These are phyloP conservation scores for Agaricus sinodeliciosus DNA, from an alignment of 768 basidiomycete species.

Conservation along the genomic window DNA sequence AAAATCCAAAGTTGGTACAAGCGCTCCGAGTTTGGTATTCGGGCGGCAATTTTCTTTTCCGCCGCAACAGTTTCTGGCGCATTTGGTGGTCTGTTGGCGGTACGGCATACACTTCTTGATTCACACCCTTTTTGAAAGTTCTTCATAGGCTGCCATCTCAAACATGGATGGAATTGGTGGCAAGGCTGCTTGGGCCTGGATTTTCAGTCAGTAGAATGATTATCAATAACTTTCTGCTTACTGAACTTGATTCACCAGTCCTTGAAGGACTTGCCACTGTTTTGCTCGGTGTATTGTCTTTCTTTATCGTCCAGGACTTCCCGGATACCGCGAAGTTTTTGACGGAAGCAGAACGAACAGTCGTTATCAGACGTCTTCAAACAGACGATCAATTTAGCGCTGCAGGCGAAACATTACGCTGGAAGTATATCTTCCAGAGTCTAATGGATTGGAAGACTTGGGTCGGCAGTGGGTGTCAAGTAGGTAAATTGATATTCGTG, in stretches of 20 bases:
- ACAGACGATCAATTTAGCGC: slow-evolving; percentile 66
- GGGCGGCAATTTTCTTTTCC: slow-evolving; percentile 64
- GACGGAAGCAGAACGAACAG: slow-evolving; percentile 59
- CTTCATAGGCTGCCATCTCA: slow-evolving; percentile 48
- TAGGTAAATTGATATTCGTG: not conserved
- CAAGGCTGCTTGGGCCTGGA: slow-evolving; percentile 65
- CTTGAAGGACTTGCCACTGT: slow-evolving; percentile 65
- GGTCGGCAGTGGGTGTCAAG: slow-evolving; percentile 34
- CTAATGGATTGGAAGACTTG: slow-evolving; percentile 73
- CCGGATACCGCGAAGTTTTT: slow-evolving; percentile 78
- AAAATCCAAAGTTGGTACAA: slow-evolving; percentile 40
- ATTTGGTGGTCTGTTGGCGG: slow-evolving; percentile 71
- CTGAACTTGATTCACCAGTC: slow-evolving; percentile 22
- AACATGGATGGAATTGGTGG: slow-evolving; percentile 68
- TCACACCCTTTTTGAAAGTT: not conserved
- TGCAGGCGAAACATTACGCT: slow-evolving; percentile 53
- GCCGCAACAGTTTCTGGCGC: slow-evolving; percentile 81
- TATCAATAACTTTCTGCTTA: no score
- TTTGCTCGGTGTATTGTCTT: slow-evolving; percentile 57
- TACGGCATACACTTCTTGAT: slow-evolving; percentile 18
- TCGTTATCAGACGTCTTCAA: slow-evolving; percentile 61
- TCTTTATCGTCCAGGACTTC: slow-evolving; percentile 79
- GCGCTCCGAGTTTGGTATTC: slow-evolving; percentile 70
- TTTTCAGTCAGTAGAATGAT: slow-evolving; percentile 43
- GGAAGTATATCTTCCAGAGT: slow-evolving; percentile 54